Evolutionary conservation across 352 stramenopile genomes (phyloP).

Genomic region (Phytophthora pisi): DNA sequence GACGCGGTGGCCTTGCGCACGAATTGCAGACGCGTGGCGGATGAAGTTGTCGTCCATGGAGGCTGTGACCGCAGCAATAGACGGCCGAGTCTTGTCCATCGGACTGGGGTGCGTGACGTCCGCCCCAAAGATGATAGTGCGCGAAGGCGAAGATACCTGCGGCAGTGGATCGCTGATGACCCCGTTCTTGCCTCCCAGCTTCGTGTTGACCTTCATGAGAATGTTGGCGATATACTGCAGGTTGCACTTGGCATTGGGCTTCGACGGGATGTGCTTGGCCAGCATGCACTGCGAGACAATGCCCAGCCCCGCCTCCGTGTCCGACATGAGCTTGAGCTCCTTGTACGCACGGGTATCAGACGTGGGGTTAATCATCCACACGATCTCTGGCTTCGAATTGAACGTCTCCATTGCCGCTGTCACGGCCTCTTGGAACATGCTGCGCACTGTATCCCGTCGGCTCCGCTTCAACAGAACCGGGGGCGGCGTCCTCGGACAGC

Average conservation of each 20-base stretch:
- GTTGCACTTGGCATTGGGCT: conserved; percentile 39
- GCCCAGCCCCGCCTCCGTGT: conserved; percentile 57
- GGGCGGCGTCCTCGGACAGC: conserved; percentile 34
- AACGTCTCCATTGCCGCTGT: conserved; percentile 39
- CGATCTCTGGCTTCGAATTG: conserved; percentile 39
- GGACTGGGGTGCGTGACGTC: conserved; percentile 86
- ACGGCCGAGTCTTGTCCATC: conserved; percentile 73
- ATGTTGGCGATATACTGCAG: conserved; percentile 79
- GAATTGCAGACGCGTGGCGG: conserved; percentile 65
- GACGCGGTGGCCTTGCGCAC: conserved; percentile 76
- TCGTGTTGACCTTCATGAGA: conserved; percentile 81
- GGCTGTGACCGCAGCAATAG: conserved; percentile 81
- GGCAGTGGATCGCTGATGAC: conserved; percentile 50
- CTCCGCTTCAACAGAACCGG: conserved; percentile 49
- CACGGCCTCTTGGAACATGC: conserved; percentile 50
- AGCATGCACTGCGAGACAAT: conserved; percentile 85
- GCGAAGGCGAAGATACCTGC: conserved; percentile 40
- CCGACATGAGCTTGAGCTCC: conserved; percentile 75
- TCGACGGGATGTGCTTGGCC: conserved; percentile 50
- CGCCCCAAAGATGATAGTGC: conserved; percentile 83
- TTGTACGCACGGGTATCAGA: conserved; percentile 56
- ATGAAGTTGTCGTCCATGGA: conserved; percentile 81
- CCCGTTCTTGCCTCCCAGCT: conserved; percentile 71
- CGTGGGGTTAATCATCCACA: conserved; percentile 66
- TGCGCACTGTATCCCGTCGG: conserved; percentile 46